These are phyloP conservation scores for Vigna mungo DNA, from an alignment of 306 rosid species.

Conservation along the genomic window DNA sequence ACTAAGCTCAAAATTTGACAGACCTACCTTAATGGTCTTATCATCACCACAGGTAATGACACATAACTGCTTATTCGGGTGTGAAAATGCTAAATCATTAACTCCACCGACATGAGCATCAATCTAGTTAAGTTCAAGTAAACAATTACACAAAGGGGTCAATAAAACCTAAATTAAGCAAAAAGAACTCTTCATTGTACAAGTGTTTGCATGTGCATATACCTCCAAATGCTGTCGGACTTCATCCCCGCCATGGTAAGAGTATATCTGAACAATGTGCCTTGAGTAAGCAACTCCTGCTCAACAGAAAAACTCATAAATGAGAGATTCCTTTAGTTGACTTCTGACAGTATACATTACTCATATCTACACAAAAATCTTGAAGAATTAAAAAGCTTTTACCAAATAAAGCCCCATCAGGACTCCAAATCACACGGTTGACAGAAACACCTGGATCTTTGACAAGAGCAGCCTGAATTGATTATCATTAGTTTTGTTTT, in stretches of 20 bases:
- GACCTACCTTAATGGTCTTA: slow-evolving; percentile 88
- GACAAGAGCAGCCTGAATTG: slow-evolving; percentile 83
- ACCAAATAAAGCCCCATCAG: slow-evolving; percentile 95
- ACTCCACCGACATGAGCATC: slow-evolving; percentile 99
- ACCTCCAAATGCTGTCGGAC: slow-evolving; percentile 88
- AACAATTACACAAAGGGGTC: slow-evolving; percentile 15
- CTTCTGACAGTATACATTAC: slow-evolving; percentile 7
- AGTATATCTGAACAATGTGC: slow-evolving; percentile 95
- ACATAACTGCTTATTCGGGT: slow-evolving; percentile 94
- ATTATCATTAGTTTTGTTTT: slow-evolving; percentile 42
- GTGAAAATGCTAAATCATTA: slow-evolving; percentile 95
- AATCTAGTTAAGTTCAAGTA: slow-evolving; percentile 62
- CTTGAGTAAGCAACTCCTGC: slow-evolving; percentile 95
- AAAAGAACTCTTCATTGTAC: slow-evolving; percentile 17
- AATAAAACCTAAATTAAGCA: slow-evolving; percentile 35
- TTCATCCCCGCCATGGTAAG: slow-evolving; percentile 78
- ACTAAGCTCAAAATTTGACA: slow-evolving; percentile 38
- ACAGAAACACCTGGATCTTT: slow-evolving; percentile 96
- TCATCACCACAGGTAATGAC: slow-evolving; percentile 98
- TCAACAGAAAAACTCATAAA: slow-evolving; percentile 32
- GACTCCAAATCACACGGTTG: slow-evolving; percentile 98
- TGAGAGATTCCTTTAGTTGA: slow-evolving; percentile 22
- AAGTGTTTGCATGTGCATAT: slow-evolving; percentile 22
- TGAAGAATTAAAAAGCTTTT: slow-evolving; percentile 36
- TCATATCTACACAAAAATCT: slow-evolving; percentile 7